These are phyloP conservation scores for Coleophoma eucalyptorum DNA, from an alignment of 2,329 filamentous ascomycete species.

Conservation along the genomic window DNA sequence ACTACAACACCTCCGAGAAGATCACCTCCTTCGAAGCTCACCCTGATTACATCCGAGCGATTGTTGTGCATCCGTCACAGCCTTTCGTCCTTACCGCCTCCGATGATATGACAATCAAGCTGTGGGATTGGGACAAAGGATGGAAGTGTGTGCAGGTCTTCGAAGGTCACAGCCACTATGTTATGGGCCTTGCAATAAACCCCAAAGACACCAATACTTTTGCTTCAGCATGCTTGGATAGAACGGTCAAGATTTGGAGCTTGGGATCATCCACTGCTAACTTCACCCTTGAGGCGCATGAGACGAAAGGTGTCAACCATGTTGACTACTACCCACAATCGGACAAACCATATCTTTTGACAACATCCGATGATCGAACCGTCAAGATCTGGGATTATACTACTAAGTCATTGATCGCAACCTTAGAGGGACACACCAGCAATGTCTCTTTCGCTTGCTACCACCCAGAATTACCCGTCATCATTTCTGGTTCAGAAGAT, in stretches of 20 bases:
- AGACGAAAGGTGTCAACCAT: conserved; percentile 96
- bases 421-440: conserved; percentile 92
- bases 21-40: conserved; percentile 96
- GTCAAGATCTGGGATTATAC: conserved; percentile 99
- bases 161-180: conserved; percentile 93
- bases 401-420: conserved; percentile 94
- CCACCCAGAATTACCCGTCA: conserved; percentile 93
- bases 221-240: conserved; percentile 90
- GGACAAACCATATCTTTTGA: conserved; percentile 84
- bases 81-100: conserved; percentile 94
- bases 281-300: conserved; percentile 94
- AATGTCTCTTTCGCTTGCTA: conserved; percentile 99
- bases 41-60: conserved; percentile 96
- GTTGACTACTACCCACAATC: conserved; percentile 83
- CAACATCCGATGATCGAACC: conserved; percentile 92
- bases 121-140: conserved; percentile 98
- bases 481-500: conserved; percentile 96
- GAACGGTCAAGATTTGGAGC: conserved; percentile 98
- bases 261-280: conserved; percentile 91
- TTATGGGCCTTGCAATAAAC: conserved; percentile 96
- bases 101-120: conserved; percentile 97
- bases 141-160: conserved; percentile 99
- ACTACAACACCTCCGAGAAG: conserved; percentile 99
- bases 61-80: conserved; percentile 91
- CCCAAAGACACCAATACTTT: conserved; percentile 95